phyloP scores from a whole-genome alignment of 1,139 yeast species.

The Magnusiomyces tetraspermus region DNA sequence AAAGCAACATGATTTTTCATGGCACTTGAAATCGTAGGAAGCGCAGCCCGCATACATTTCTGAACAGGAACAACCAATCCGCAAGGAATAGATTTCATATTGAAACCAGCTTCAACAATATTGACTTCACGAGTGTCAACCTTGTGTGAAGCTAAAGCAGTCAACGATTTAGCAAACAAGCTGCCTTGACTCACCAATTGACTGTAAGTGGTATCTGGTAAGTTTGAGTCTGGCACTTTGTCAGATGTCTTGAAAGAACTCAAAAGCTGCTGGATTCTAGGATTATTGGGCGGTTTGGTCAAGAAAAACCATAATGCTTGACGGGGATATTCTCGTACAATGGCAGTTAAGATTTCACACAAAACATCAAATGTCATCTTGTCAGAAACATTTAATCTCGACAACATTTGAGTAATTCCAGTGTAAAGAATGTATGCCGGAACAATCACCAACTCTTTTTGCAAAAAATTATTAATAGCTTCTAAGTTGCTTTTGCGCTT shows the following conservation, averaged over 20 bases:
- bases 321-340: constrained; percentile 61
- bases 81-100: constrained; percentile 45
- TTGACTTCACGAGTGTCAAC: background rate
- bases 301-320: constrained; percentile 71
- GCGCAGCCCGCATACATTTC: constrained; percentile 55
- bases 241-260: constrained; percentile 30
- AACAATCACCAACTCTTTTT: constrained; percentile 39
- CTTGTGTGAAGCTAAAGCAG: background rate
- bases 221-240: constrained; percentile 7
- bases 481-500: constrained; percentile 19
- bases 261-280: constrained; percentile 39
- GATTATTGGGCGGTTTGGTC: constrained; percentile 41
- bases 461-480: constrained; percentile 31
- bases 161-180: background rate
- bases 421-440: constrained; percentile 26
- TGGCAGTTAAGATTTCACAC: constrained; percentile 35
- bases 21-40: constrained; percentile 40
- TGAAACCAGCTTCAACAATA: constrained; percentile 35
- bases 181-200: background rate
- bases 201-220: constrained; percentile 2
- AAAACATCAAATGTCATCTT: constrained; percentile 43
- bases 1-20: constrained; percentile 44
- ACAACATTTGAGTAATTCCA: background rate
- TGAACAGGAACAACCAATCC: constrained; percentile 75
- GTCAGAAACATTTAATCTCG: background rate